Percentiles rank a stretch among this genome's conserved stretches.
Conservation (phyloP, 2,329 filamentous ascomycete genomes). For the Trichoderma atrobrunneum region DNA sequence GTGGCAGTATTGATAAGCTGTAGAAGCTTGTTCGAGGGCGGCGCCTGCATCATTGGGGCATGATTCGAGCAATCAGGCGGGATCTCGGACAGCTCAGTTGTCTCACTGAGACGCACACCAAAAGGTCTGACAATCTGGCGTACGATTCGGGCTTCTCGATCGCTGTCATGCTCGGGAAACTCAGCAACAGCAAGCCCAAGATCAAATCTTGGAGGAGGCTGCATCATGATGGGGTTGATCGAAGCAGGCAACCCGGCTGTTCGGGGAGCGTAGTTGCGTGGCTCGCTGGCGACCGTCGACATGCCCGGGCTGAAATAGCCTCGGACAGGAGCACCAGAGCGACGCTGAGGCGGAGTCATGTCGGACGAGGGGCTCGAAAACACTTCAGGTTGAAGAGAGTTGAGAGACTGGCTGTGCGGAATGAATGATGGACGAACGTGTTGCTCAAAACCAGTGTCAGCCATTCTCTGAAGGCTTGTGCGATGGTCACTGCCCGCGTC, state of each 20-base stretch:
- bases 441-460: not conserved
- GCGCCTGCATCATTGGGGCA: conserved; percentile 11
- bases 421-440: not conserved
- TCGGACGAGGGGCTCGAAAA: not conserved
- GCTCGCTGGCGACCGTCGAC: conserved; percentile 33
- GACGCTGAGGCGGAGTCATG: not conserved
- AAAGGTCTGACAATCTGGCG: conserved; percentile 4
- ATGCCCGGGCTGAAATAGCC: conserved; percentile 17
- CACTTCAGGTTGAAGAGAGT: conserved; percentile 13
- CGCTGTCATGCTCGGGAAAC: not conserved
- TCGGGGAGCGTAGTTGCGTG: conserved; percentile 42
- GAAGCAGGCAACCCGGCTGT: conserved; percentile 27
- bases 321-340: not conserved
- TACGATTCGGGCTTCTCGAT: not conserved
- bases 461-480: not conserved
- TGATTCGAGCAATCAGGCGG: not conserved
- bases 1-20: conserved; percentile 34
- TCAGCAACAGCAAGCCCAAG: conserved; percentile 16
- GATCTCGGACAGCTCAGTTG: not conserved
- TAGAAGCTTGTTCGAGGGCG: conserved; percentile 39
- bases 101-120: not conserved
- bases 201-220: conserved; percentile 41
- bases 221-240: conserved; percentile 18
- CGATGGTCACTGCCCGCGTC: not conserved
- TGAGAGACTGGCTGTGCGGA: conserved; percentile 22